These are phyloP conservation scores for Skeletonema grethae DNA, from an alignment of 108 stramenopile species.

Conservation along the genomic window DNA sequence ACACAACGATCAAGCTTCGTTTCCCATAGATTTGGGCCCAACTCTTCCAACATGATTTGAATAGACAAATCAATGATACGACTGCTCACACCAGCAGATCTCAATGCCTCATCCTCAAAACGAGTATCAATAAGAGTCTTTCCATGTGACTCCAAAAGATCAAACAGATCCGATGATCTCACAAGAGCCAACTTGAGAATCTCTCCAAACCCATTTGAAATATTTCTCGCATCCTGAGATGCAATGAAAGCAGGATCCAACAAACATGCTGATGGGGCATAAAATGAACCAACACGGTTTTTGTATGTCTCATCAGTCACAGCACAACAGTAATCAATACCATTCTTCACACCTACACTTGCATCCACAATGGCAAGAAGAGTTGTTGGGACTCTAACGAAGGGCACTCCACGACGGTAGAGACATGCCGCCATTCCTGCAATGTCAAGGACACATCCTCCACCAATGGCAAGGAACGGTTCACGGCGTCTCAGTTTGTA, in stretches of 20 bases:
- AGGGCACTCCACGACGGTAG: constrained; percentile 93
- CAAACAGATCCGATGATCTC: constrained; percentile 87
- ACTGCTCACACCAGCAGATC: constrained; percentile 69
- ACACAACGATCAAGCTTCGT: constrained; percentile 88
- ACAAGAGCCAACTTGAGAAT: constrained; percentile 95
- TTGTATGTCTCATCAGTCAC: constrained; percentile 90
- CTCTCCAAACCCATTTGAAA: constrained; percentile 96
- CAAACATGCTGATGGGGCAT: constrained; percentile 86
- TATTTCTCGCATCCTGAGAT: constrained; percentile 82
- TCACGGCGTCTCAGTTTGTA: constrained; percentile 91
- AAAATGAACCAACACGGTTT: constrained; percentile 95
- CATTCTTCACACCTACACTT: constrained; percentile 96
- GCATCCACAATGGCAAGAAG: constrained; percentile 96
- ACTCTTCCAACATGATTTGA: constrained; percentile 97
- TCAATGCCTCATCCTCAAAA: constrained; percentile 57
- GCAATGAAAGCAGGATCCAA: constrained; percentile 90
- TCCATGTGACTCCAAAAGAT: constrained; percentile 92
- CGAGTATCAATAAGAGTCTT: constrained; percentile 73
- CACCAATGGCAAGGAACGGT: constrained; percentile 95
- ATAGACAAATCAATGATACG: constrained; percentile 93
- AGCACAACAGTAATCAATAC: constrained; percentile 91
- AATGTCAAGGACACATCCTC: constrained; percentile 93
- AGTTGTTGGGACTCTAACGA: constrained; percentile 92
- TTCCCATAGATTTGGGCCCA: constrained; percentile 98
- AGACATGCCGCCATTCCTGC: constrained; percentile 95